phyloP scores from a whole-genome alignment of 1,284 basidiomycete species.

The Pulveroboletus sp. region DNA sequence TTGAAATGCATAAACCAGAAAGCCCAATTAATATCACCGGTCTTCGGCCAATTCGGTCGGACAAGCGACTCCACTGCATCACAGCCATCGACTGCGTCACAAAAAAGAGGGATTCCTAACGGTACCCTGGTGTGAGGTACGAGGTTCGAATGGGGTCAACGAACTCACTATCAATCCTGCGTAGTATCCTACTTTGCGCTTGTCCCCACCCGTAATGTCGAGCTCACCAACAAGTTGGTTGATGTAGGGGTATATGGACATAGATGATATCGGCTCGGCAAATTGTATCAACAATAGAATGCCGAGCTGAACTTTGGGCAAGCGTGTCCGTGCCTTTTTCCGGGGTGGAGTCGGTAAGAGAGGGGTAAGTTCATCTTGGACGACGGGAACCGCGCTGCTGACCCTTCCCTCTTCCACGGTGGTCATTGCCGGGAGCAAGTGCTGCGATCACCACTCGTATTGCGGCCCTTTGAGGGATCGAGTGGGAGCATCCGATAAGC shows the following conservation, averaged over 20 bases:
- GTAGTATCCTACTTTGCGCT: conserved; percentile 32
- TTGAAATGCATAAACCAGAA: conserved; percentile 67
- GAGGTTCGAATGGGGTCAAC: not conserved
- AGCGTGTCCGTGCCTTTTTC: conserved; percentile 18
- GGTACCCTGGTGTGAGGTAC: not conserved
- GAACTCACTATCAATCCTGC: conserved; percentile 29
- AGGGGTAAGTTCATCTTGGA: conserved; percentile 15
- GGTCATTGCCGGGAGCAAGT: conserved; percentile 4
- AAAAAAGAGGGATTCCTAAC: conserved; percentile 74
- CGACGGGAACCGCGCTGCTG: not conserved
- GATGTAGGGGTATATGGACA: conserved; percentile 36
- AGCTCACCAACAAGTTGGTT: conserved; percentile 34
- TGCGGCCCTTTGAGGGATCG: not conserved
- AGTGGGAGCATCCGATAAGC: not conserved
- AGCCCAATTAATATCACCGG: conserved; percentile 71
- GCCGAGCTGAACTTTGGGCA: conserved; percentile 27
- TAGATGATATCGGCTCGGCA: conserved; percentile 28
- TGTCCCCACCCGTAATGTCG: conserved; percentile 28
- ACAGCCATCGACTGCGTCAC: conserved; percentile 69
- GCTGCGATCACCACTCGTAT: not conserved
- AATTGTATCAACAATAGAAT: conserved; percentile 28
- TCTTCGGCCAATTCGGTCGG: conserved; percentile 71
- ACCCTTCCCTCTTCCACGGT: not conserved
- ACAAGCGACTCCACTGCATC: conserved; percentile 74
- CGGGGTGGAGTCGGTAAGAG: conserved; percentile 5